Evolutionary conservation across 2,329 filamentous ascomycete species (phyloP).

Genomic region (Elsinoe fawcettii): DNA sequence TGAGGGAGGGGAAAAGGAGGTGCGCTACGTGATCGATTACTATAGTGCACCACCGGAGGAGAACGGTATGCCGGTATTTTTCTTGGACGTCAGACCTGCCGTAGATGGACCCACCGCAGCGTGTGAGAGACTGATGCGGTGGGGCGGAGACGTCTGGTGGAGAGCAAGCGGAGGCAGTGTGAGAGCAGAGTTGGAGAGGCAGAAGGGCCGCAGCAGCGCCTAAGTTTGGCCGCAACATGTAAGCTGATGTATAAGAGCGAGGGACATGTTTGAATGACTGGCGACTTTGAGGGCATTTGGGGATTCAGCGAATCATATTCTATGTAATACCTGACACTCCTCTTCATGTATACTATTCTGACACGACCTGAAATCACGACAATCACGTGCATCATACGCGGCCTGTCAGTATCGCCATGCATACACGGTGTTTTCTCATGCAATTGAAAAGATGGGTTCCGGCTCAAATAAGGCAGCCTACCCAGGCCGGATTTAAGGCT

Average conservation of each 20-base stretch:
- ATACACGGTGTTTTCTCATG: too few relatives aligned
- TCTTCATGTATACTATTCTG: constrained; percentile 6
- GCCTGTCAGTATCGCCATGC: too few relatives aligned
- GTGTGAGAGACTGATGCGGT: constrained; percentile 74
- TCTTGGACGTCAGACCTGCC: constrained; percentile 85
- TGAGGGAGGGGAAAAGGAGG: constrained; percentile 61
- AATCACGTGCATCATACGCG: too few relatives aligned
- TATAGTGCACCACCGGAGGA: constrained; percentile 77
- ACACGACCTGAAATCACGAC: too few relatives aligned
- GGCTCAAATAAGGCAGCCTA: background rate
- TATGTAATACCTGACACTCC: constrained; percentile 6
- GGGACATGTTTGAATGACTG: background rate
- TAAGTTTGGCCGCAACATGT: background rate
- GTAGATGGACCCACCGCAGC: constrained; percentile 72
- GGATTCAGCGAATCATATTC: background rate
- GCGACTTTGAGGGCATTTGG: background rate
- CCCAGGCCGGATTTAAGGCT: background rate
- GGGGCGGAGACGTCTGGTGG: constrained; percentile 94
- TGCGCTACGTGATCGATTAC: constrained; percentile 96
- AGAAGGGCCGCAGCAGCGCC: constrained; percentile 18
- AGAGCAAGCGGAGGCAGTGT: constrained; percentile 67
- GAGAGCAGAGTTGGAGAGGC: constrained; percentile 37
- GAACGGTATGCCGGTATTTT: constrained; percentile 89
- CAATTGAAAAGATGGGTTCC: too few relatives aligned
- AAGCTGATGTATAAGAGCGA: background rate